Conservation (phyloP, 192 early-diverging fungal species). For the Phycomyces nitens region DNA sequence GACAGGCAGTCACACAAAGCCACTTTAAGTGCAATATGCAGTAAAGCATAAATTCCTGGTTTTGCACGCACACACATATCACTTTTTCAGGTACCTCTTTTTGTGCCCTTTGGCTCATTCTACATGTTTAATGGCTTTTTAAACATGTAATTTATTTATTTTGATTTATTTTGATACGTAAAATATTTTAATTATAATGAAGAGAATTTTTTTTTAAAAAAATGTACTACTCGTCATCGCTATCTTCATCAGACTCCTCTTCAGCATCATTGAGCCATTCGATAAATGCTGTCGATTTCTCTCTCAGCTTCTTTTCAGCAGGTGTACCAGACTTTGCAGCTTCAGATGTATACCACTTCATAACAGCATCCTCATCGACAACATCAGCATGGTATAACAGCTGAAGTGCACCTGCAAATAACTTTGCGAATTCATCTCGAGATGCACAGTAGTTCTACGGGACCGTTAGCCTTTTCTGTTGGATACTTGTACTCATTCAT, state of each 20-base stretch:
- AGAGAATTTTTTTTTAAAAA: conserved; percentile 13
- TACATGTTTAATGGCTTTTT: no score
- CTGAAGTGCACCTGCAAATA: conserved; percentile 60
- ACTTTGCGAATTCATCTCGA: conserved; percentile 37
- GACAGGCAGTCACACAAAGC: conserved; percentile 1
- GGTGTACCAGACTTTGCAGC: conserved; percentile 38
- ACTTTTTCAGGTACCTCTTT: no score
- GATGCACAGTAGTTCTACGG: conserved; percentile 50
- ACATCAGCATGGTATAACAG: conserved; percentile 78
- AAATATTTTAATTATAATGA: conserved; percentile 9
- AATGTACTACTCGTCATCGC: conserved; percentile 41
- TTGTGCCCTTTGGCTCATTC: no score
- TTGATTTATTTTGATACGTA: no score
- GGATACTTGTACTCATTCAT: neutral
- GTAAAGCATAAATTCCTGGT: no score
- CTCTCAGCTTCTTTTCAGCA: conserved; percentile 45
- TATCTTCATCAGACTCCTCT: conserved; percentile 58
- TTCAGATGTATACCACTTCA: conserved; percentile 68
- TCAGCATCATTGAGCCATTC: conserved; percentile 71
- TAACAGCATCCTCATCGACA: conserved; percentile 75
- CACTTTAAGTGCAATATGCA: neutral
- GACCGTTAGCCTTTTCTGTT: neutral
- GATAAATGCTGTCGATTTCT: conserved; percentile 62
- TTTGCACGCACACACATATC: no score
- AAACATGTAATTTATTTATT: no score